Evolutionary conservation across 345 rosid species (phyloP).

Genomic region (Turnera subulata): DNA sequence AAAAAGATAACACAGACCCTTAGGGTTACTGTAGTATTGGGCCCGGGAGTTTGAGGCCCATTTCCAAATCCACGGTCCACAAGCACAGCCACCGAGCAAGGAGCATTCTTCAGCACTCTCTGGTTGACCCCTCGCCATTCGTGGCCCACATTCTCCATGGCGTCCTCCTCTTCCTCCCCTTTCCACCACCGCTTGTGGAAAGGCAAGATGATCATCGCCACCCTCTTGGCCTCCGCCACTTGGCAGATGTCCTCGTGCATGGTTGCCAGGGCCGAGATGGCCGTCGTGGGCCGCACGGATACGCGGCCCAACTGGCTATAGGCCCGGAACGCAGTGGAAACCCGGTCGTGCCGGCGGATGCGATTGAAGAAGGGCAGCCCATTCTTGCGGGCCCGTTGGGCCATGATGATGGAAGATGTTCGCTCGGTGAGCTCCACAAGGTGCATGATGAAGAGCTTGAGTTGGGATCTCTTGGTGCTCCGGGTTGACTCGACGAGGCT

Average conservation of each 20-base stretch:
- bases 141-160: conserved; percentile 56
- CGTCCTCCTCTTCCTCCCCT: conserved; percentile 33
- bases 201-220: conserved; percentile 59
- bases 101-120: conserved; percentile 61
- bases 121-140: conserved; percentile 78
- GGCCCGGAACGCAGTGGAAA: conserved; percentile 57
- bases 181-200: conserved; percentile 76
- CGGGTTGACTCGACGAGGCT: conserved; percentile 58
- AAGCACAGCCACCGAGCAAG: conserved; percentile 72
- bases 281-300: conserved; percentile 54
- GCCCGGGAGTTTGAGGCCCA: conserved; percentile 25
- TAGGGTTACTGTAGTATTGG: conserved; percentile 21
- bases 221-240: conserved; percentile 64
- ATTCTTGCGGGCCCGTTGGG: conserved; percentile 53
- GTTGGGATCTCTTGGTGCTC: conserved; percentile 49
- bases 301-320: conserved; percentile 70
- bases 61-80: conserved; percentile 78
- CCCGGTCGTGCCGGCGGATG: conserved; percentile 45
- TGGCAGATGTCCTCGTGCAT: conserved; percentile 87
- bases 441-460: conserved; percentile 73
- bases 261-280: conserved; percentile 51
- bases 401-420: conserved; percentile 70
- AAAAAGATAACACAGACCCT: conserved; percentile 61
- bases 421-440: conserved; percentile 79
- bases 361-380: conserved; percentile 70